Evolutionary conservation across 2,329 filamentous ascomycete genomes (phyloP).

Genomic region (Reticulascus tulasneorum): DNA sequence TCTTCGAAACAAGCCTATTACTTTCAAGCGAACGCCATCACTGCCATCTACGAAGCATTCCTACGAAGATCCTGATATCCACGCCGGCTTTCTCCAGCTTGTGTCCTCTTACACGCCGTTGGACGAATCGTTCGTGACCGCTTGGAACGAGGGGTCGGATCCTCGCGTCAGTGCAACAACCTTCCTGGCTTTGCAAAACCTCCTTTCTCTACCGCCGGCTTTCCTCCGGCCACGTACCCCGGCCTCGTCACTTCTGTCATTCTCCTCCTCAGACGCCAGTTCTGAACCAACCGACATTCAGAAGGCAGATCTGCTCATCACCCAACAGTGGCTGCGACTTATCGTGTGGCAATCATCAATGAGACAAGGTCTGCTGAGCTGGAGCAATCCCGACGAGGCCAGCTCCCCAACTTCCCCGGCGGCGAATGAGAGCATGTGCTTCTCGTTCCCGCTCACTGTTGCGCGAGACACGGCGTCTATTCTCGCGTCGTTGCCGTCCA

Average conservation of each 20-base stretch:
- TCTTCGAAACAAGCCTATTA: conserved; percentile 59
- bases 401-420: conserved; percentile 19
- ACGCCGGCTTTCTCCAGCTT: conserved; percentile 56
- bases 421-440: conserved; percentile 57
- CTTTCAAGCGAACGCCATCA: conserved; percentile 55
- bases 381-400: conserved; percentile 21
- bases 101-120: conserved; percentile 59
- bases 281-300: conserved; percentile 57
- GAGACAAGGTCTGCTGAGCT: conserved; percentile 60
- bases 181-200: conserved; percentile 29
- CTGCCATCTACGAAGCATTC: conserved; percentile 48
- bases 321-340: conserved; percentile 66
- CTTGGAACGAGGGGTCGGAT: conserved; percentile 58
- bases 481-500: conserved; percentile 34
- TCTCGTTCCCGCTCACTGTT: conserved; percentile 59
- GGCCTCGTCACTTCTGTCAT: conserved; percentile 22
- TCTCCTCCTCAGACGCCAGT: conserved; percentile 5
- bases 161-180: conserved; percentile 28
- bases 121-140: conserved; percentile 58
- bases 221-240: conserved; percentile 22
- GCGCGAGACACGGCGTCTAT: conserved; percentile 51
- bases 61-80: conserved; percentile 48
- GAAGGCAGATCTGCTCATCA: conserved; percentile 64
- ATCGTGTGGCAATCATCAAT: conserved; percentile 73
- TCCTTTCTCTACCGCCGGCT: conserved; percentile 26